Percentiles rank a stretch among this genome's conserved stretches.
phyloP scores from a whole-genome alignment of 768 basidiomycete species.

The Rhizopogon vinicolor region DNA sequence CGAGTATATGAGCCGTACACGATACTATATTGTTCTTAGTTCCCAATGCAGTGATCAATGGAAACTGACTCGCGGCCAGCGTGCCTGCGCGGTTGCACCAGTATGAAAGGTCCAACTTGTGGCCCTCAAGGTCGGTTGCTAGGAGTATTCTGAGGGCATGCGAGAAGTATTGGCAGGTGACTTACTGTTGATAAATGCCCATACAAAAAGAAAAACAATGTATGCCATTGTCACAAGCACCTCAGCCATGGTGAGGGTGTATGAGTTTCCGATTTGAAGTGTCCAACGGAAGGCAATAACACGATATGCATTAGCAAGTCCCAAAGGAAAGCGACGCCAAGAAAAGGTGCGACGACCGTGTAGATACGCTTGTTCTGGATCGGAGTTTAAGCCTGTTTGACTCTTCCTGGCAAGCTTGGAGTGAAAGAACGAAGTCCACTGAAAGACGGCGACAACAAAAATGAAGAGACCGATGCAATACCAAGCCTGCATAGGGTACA shows the following conservation, averaged over 20 bases:
- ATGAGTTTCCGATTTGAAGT: constrained; percentile 26
- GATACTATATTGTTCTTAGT: constrained; percentile 31
- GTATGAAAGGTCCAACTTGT: constrained; percentile 16
- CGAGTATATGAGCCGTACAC: constrained; percentile 14
- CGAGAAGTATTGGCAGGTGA: constrained; percentile 3
- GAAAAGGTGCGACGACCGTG: constrained; percentile 25
- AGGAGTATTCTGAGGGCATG: not conserved
- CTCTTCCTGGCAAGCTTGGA: constrained; percentile 6
- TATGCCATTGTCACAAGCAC: constrained; percentile 40
- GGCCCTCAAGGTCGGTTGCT: constrained; percentile 20
- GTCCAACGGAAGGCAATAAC: too few relatives aligned
- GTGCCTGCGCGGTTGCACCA: constrained; percentile 34
- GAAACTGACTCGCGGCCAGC: constrained; percentile 45
- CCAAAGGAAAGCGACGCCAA: too few relatives aligned
- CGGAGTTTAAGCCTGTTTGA: not conserved
- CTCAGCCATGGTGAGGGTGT: constrained; percentile 33
- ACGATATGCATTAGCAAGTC: too few relatives aligned
- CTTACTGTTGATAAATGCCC: too few relatives aligned
- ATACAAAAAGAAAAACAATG: constrained; percentile 27
- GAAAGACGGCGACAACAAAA: constrained; percentile 7
- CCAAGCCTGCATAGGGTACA: constrained; percentile 7
- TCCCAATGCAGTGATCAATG: constrained; percentile 37
- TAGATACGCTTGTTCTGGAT: not conserved
- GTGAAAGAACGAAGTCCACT: constrained; percentile 6
- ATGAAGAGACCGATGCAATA: constrained; percentile 7